A percentile compares a stretch with the other conserved stretches of the same genome.
phyloP scores from a whole-genome alignment of 306 rosid species.

The Argentina anserina region DNA sequence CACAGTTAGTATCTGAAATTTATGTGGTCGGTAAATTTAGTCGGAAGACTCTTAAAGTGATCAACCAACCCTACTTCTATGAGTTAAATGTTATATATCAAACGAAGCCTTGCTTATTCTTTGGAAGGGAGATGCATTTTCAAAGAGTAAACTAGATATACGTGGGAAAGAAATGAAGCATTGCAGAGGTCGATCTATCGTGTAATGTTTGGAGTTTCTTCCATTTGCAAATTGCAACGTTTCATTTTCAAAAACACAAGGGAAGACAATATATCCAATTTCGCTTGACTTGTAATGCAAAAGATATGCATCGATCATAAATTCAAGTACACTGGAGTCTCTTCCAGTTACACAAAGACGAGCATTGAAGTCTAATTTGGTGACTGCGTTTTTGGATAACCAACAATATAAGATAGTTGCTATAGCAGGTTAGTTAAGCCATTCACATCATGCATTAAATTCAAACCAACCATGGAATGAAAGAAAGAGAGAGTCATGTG shows the following conservation, averaged over 20 bases:
- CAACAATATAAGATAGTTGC: not conserved
- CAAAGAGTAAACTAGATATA: not conserved
- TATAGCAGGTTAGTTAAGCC: conserved; percentile 1
- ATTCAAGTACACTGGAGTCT: not conserved
- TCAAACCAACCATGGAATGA: not conserved
- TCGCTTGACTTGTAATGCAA: not conserved
- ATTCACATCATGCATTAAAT: not conserved
- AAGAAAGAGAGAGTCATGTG: conserved; percentile 2
- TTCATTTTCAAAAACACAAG: not conserved
- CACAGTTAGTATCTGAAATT: too few species aligned
- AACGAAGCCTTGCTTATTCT: too few species aligned
- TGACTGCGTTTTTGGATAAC: not conserved
- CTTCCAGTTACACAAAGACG: not conserved
- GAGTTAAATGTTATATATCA: too few species aligned
- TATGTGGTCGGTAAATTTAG: too few species aligned
- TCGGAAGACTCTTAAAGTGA: too few species aligned
- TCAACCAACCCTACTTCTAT: not conserved
- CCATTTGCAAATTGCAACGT: not conserved
- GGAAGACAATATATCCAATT: not conserved
- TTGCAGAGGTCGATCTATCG: not conserved
- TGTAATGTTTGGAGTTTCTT: not conserved
- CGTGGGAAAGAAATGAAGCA: not conserved
- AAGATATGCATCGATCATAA: not conserved
- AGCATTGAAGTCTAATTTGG: not conserved
- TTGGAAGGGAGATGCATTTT: not conserved